Base-by-base conservation (phyloP, 768 basidiomycete genomes). In the Mycena sanguinolenta region DNA sequence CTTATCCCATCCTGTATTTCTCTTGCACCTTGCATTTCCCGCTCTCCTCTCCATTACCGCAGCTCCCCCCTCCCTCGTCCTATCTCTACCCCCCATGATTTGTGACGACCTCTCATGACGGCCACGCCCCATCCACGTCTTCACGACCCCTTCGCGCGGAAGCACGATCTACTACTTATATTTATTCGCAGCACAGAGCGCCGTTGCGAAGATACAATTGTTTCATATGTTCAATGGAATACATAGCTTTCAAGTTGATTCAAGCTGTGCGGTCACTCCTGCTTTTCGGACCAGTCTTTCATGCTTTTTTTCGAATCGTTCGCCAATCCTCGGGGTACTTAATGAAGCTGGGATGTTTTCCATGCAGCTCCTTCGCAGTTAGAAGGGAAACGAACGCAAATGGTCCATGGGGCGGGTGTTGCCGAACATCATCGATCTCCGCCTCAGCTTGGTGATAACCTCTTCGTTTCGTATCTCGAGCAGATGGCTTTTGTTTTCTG, bases 51-150 rank as follows among this genome's bases (percentile, higher is more conserved):
- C 88, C 65, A 39, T 79, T n/a, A n/a, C n/a, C 89, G 46, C 84
- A 95, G 19, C 93, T 93, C 1, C 84, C 92, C 75, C 84, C 91
- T 13, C 94, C 32, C 54, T 2, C n/a, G 21, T 38, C 19, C 13
- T 17, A 14, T 8, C 55, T 21, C 16, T 36, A 38, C 12, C 55
- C 30, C 14, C 55, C 55, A 58, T 25, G 0, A 57, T 49, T 19
- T 46, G 58, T 88, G 88, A 86, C 63, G 63, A 64, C 63, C 53
- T 55, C 28, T 55, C 53, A 64, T 23, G 63, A 64, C 63, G 38
- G 54, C 39, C 52, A 64, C 63, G 63, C 53, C 63, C 30, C 63
- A 34, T n/a, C 50, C 49, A 67, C 63, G 63, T 64, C 63, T 36
- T 64, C 28, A 64, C 63, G 63, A 54, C 61, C 55, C 55, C 55